phyloP scores from a whole-genome alignment of 768 basidiomycete species.

The Vishniacozyma victoriae region DNA sequence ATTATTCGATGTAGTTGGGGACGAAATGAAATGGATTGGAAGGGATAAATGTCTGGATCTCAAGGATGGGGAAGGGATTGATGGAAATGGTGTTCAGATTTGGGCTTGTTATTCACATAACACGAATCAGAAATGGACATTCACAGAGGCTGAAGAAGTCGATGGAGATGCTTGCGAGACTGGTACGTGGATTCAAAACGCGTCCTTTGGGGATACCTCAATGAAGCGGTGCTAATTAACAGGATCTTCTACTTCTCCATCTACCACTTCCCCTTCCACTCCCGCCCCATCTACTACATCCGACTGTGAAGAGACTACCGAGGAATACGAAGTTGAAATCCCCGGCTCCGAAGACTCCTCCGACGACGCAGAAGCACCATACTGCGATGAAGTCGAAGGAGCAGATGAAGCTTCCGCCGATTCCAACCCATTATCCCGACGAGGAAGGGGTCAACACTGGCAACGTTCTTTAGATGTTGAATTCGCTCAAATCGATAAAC shows the following conservation, averaged over 20 bases:
- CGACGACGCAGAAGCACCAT: neutral
- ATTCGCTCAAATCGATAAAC: too few relatives aligned
- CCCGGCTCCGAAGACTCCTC: neutral
- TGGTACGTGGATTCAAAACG: constrained; percentile 1
- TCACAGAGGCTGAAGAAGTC: constrained; percentile 33
- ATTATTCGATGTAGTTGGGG: constrained; percentile 15
- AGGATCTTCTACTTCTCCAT: constrained; percentile 4
- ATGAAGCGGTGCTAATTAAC: constrained; percentile 5
- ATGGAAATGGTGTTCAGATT: constrained; percentile 28
- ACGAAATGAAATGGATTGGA: constrained; percentile 26
- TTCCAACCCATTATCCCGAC: too few relatives aligned
- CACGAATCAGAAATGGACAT: constrained; percentile 34
- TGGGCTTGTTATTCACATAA: constrained; percentile 28
- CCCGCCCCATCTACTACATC: constrained; percentile 4
- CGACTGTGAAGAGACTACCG: neutral
- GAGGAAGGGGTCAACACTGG: too few relatives aligned
- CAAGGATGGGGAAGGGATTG: constrained; percentile 24
- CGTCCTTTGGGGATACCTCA: neutral
- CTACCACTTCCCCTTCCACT: constrained; percentile 2
- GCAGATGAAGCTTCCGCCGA: constrained; percentile 8
- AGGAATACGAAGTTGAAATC: too few relatives aligned
- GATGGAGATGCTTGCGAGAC: constrained; percentile 6
- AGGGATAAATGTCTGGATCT: constrained; percentile 30
- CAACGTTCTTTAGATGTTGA: too few relatives aligned
- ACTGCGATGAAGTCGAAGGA: neutral